Percentiles rank a stretch among this genome's conserved stretches.
Conservation (phyloP, 139 green algal species). For the Chlamydomonas sp. region DNA sequence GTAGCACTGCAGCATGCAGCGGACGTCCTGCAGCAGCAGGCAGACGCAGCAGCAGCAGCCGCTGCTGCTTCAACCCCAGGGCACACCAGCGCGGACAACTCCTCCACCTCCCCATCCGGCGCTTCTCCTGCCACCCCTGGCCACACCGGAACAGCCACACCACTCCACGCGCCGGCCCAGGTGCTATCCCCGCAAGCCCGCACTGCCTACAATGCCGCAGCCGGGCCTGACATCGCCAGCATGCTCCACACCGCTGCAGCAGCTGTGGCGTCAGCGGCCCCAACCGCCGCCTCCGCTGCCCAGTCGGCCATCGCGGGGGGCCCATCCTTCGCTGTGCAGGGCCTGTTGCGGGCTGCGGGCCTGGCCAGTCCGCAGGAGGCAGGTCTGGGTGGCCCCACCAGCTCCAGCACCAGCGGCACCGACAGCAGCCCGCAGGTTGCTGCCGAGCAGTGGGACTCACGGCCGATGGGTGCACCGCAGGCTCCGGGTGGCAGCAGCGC, state of each 20-base stretch:
- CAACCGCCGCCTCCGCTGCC: background rate
- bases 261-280: conserved; percentile 7
- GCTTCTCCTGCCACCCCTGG: background rate
- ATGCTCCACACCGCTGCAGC: background rate
- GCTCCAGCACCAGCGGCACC: background rate
- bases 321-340: too few species aligned
- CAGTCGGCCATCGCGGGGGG: background rate
- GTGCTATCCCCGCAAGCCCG: too few species aligned
- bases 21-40: conserved; percentile 33
- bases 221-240: background rate
- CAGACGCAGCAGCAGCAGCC: conserved; percentile 22
- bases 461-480: too few species aligned
- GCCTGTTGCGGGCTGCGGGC: too few species aligned
- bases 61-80: background rate
- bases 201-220: background rate
- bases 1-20: conserved; percentile 33
- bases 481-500: too few species aligned
- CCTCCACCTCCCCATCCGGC: background rate
- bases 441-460: background rate
- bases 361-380: too few species aligned
- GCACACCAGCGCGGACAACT: background rate
- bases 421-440: background rate
- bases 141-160: conserved; percentile 15
- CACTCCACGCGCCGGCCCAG: conserved; percentile 12
- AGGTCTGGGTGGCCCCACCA: background rate